phyloP scores from a whole-genome alignment of 345 rosid genomes.

The Erucastrum elatum region DNA sequence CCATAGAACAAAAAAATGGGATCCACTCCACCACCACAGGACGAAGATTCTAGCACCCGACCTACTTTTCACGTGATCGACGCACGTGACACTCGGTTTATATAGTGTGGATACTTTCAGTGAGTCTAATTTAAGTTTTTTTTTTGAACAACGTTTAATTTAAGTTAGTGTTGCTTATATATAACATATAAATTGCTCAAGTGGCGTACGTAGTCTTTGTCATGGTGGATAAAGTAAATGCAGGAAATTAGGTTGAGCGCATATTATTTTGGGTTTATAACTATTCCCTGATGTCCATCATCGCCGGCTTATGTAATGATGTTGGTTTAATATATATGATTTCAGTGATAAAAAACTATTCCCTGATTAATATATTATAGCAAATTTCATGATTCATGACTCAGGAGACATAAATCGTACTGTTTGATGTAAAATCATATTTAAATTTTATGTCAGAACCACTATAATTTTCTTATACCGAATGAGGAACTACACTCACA shows the following conservation, averaged over 20 bases:
- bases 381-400: background rate
- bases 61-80: slow-evolving; percentile 34
- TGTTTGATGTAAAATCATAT: background rate
- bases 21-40: slow-evolving; percentile 15
- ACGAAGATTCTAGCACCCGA: slow-evolving; percentile 29
- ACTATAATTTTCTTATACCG: background rate
- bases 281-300: background rate
- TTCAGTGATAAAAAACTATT: too few relatives aligned
- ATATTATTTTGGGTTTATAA: background rate
- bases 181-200: background rate
- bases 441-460: background rate
- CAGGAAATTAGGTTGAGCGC: background rate
- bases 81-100: slow-evolving; percentile 30
- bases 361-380: background rate
- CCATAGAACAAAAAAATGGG: background rate
- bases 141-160: background rate
- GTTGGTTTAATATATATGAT: too few relatives aligned
- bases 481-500: background rate
- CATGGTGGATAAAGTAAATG: background rate
- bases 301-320: too few relatives aligned
- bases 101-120: background rate
- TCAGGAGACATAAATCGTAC: background rate
- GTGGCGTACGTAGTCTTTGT: background rate
- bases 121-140: background rate
- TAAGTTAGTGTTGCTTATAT: background rate